These are phyloP conservation scores for Pontederia crassipes DNA, from an alignment of 176 grass and related monocot species.

Conservation along the genomic window DNA sequence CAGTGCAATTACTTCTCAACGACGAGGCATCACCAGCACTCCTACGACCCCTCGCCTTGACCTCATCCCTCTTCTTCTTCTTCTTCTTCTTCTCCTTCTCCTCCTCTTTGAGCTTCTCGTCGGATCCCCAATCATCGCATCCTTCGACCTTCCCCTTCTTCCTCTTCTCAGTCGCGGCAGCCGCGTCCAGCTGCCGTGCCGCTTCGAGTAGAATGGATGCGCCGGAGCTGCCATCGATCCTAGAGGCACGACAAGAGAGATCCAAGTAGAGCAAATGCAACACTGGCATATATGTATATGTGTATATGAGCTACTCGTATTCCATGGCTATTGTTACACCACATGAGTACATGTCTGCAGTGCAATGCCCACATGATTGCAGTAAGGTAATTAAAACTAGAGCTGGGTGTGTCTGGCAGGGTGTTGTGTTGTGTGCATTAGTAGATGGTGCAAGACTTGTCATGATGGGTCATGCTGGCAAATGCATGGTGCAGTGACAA, in stretches of 20 bases:
- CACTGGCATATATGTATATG: background rate
- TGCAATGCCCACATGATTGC: background rate
- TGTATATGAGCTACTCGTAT: background rate
- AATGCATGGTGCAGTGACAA: background rate
- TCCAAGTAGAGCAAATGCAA: background rate
- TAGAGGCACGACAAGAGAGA: background rate
- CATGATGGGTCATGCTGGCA: constrained; percentile 20
- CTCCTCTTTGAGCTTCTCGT: constrained; percentile 10
- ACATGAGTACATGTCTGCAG: background rate
- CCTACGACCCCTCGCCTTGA: background rate
- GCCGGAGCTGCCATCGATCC: constrained; percentile 2
- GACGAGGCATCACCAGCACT: background rate
- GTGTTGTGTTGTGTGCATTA: background rate
- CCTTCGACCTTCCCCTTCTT: background rate
- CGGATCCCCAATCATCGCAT: background rate
- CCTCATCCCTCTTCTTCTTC: background rate
- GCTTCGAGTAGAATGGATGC: background rate
- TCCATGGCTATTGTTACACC: background rate
- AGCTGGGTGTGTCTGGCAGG: background rate
- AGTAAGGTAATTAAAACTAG: background rate
- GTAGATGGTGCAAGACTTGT: background rate
- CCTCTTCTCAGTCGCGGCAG: background rate
- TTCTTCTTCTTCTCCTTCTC: constrained; percentile 1
- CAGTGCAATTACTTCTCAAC: background rate
- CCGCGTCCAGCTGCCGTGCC: constrained; percentile 9